phyloP scores from a whole-genome alignment of 257 asterid genomes.

The Datura wrightii region DNA sequence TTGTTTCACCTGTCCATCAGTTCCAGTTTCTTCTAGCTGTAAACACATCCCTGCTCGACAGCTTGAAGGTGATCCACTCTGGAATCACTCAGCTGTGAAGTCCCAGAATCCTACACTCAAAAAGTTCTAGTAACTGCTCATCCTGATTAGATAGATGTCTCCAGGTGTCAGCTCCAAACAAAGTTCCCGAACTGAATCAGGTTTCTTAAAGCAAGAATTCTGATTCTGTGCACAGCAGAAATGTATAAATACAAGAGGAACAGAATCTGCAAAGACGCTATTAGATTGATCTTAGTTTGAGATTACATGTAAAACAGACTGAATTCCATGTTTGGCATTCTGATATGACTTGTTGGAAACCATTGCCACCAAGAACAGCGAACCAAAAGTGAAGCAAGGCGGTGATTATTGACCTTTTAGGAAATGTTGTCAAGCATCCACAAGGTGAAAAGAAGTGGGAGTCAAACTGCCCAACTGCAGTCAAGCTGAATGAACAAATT shows the following conservation, averaged over 20 bases:
- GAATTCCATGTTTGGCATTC: slow-evolving; percentile 38
- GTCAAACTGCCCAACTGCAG: slow-evolving; percentile 34
- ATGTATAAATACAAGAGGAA: slow-evolving; percentile 13
- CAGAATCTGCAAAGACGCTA: background rate
- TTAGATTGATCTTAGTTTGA: slow-evolving; percentile 27
- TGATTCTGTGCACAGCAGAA: slow-evolving; percentile 27
- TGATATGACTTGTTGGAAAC: slow-evolving; percentile 36
- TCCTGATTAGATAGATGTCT: slow-evolving; percentile 7
- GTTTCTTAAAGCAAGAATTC: slow-evolving; percentile 42
- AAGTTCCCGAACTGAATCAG: slow-evolving; percentile 30
- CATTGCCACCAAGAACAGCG: slow-evolving; percentile 35
- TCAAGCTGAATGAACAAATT: slow-evolving; percentile 11
- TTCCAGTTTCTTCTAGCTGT: slow-evolving; percentile 36
- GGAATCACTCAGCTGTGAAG: slow-evolving; percentile 17
- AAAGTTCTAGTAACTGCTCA: slow-evolving; percentile 24
- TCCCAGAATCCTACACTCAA: slow-evolving; percentile 27
- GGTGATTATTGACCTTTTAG: slow-evolving; percentile 19
- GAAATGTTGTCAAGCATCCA: slow-evolving; percentile 38
- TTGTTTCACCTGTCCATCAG: slow-evolving; percentile 25
- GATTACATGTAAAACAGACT: slow-evolving; percentile 35
- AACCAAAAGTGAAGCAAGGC: slow-evolving; percentile 44
- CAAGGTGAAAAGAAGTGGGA: slow-evolving; percentile 38
- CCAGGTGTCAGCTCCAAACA: slow-evolving; percentile 6
- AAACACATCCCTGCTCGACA: slow-evolving; percentile 36
- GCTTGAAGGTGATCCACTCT: slow-evolving; percentile 35